A percentile compares a stretch with the other conserved stretches of the same genome.
phyloP scores from a whole-genome alignment of 441 rosid species.

The Gossypium gossypioides region DNA sequence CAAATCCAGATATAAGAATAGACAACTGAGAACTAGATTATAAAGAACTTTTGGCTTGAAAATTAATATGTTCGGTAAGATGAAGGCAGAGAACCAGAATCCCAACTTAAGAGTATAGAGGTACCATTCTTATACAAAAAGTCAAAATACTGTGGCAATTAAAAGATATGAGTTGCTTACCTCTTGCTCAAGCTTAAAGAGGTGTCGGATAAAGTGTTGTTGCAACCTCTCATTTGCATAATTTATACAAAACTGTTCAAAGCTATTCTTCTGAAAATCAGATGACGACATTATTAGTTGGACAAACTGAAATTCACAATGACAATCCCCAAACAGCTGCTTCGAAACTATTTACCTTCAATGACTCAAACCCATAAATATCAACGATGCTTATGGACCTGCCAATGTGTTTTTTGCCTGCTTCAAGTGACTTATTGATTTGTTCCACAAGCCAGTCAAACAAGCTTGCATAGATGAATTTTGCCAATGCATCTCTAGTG shows the following conservation, averaged over 20 bases:
- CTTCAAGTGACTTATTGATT: conserved; percentile 62
- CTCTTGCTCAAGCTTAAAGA: conserved; percentile 88
- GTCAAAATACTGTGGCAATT: neutral
- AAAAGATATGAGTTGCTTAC: conserved; percentile 26
- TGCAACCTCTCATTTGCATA: conserved; percentile 97
- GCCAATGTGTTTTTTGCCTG: conserved; percentile 42
- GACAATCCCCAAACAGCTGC: conserved; percentile 11
- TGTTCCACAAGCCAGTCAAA: conserved; percentile 84
- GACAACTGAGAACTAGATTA: neutral
- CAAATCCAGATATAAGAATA: neutral
- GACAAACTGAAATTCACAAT: conserved; percentile 10
- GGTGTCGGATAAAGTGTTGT: conserved; percentile 83
- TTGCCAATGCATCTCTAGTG: conserved; percentile 79
- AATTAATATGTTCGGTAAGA: neutral
- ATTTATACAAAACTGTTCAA: conserved; percentile 91
- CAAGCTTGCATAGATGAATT: conserved; percentile 67
- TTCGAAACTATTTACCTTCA: conserved; percentile 45
- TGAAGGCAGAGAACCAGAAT: neutral
- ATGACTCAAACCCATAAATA: conserved; percentile 91
- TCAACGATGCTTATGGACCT: conserved; percentile 83
- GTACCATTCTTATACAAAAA: neutral
- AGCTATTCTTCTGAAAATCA: conserved; percentile 76
- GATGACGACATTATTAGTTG: conserved; percentile 18
- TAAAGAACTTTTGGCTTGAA: neutral
- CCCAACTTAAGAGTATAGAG: neutral